Conservation (phyloP, 1,139 yeast species). For the Lodderomyces elongisporus region DNA sequence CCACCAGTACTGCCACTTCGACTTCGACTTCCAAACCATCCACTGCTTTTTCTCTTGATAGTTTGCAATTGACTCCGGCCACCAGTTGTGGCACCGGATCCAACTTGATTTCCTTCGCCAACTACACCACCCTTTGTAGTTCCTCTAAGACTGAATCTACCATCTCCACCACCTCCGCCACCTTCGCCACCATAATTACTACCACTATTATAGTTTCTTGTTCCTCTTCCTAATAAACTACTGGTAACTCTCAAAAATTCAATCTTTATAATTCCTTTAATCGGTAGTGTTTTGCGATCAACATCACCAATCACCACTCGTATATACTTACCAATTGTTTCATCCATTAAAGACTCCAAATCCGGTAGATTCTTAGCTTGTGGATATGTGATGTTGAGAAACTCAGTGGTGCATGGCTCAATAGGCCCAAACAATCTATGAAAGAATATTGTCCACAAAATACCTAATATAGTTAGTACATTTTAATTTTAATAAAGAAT, state of each 20-base stretch:
- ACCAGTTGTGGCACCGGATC: not conserved
- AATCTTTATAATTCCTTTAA: constrained; percentile 8
- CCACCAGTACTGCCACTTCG: constrained; percentile 1
- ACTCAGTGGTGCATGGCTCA: constrained; percentile 46
- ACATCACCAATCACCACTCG: no score
- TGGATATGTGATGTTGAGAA: constrained; percentile 44
- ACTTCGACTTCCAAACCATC: not conserved
- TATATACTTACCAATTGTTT: constrained; percentile 33
- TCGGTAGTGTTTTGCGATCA: not conserved
- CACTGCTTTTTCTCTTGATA: not conserved
- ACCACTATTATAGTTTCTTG: no score
- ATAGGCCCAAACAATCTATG: constrained; percentile 67
- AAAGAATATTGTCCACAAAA: constrained; percentile 65
- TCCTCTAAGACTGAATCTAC: no score
- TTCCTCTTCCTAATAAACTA: constrained; percentile 21
- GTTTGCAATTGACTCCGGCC: no score
- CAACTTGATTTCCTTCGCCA: constrained; percentile 5
- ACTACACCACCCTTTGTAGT: no score
- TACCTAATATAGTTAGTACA: constrained; percentile 37
- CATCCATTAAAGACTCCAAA: constrained; percentile 42
- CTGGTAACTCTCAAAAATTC: constrained; percentile 11
- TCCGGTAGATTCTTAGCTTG: constrained; percentile 38
- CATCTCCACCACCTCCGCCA: constrained; percentile 29
- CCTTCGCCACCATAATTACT: no score
- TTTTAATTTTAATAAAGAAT: no score